These are phyloP conservation scores for Auricularia sp. DNA, from an alignment of 768 basidiomycete species.

Conservation along the genomic window DNA sequence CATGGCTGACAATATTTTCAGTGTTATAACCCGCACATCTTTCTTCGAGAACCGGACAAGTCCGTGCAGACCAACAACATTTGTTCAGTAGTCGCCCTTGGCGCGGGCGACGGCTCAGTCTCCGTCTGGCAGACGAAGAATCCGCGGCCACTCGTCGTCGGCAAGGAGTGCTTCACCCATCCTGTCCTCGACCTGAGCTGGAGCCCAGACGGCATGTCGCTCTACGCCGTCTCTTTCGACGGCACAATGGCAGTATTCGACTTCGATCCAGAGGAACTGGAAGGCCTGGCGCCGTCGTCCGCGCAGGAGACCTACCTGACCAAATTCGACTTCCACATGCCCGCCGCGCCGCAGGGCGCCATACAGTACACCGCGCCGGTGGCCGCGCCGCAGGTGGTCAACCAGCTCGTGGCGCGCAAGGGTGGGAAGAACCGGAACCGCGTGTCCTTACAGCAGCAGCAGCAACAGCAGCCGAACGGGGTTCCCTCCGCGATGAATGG, in stretches of 20 bases:
- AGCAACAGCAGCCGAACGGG: background rate
- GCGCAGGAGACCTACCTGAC: slow-evolving; percentile 73
- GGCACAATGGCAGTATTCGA: slow-evolving; percentile 85
- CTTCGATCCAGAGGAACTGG: slow-evolving; percentile 71
- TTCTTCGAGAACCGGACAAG: slow-evolving; percentile 61
- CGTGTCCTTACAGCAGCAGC: slow-evolving; percentile 4
- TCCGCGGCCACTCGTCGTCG: slow-evolving; percentile 82
- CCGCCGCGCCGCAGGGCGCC: background rate
- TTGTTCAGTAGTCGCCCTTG: slow-evolving; percentile 86
- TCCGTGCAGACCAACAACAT: slow-evolving; percentile 74
- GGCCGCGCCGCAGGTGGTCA: slow-evolving; percentile 31
- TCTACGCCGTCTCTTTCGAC: slow-evolving; percentile 94
- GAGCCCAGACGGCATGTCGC: slow-evolving; percentile 85
- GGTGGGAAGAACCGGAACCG: slow-evolving; percentile 17
- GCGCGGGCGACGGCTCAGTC: slow-evolving; percentile 86
- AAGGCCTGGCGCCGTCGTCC: slow-evolving; percentile 65
- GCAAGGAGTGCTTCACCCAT: slow-evolving; percentile 87
- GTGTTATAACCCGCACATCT: slow-evolving; percentile 93
- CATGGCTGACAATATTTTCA: slow-evolving; percentile 19
- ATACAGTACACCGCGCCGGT: background rate
- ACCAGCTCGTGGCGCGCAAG: slow-evolving; percentile 67
- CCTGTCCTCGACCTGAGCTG: slow-evolving; percentile 95
- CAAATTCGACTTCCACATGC: slow-evolving; percentile 65
- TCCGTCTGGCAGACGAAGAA: slow-evolving; percentile 96
- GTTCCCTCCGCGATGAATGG: slow-evolving; percentile 3